A percentile compares a stretch with the other conserved stretches of the same genome.
Conservation (phyloP, 1,284 basidiomycete genomes). For the Microbotryum scabiosae region DNA sequence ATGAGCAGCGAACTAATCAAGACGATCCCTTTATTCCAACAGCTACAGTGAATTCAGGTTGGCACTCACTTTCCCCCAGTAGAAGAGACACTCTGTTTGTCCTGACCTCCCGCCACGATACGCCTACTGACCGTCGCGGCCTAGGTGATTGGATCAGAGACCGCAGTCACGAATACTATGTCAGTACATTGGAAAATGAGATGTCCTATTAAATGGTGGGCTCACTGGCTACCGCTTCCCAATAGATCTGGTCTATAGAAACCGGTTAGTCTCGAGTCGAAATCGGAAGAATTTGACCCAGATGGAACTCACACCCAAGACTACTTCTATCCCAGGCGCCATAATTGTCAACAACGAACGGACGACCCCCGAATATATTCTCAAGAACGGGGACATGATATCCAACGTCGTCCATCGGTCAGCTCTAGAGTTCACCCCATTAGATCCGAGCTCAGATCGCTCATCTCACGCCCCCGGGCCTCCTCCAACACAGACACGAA, state of each 20-base stretch:
- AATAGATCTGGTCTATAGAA: constrained; percentile 29
- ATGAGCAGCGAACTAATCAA: neutral
- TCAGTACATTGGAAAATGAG: constrained; percentile 8
- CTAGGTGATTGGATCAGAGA: constrained; percentile 35
- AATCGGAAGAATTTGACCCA: constrained; percentile 12
- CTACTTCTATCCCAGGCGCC: constrained; percentile 61
- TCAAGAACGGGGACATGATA: constrained; percentile 66
- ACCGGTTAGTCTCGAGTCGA: constrained; percentile 9
- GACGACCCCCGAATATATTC: constrained; percentile 67
- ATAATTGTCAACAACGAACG: constrained; percentile 83
- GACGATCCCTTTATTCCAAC: neutral
- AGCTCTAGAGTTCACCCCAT: neutral
- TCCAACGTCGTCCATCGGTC: constrained; percentile 31
- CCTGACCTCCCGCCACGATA: constrained; percentile 4
- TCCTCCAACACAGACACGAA: constrained; percentile 64
- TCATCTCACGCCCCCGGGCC: constrained; percentile 1
- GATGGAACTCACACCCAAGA: neutral
- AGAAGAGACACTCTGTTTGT: neutral
- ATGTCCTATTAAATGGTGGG: neutral
- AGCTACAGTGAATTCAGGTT: constrained; percentile 35
- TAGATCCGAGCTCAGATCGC: neutral
- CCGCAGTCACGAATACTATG: constrained; percentile 42
- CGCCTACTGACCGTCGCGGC: neutral
- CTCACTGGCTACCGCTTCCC: neutral
- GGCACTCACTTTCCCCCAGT: constrained; percentile 40